phyloP scores from a whole-genome alignment of 2,329 filamentous ascomycete genomes.

The Sordariomycetes sp. region DNA sequence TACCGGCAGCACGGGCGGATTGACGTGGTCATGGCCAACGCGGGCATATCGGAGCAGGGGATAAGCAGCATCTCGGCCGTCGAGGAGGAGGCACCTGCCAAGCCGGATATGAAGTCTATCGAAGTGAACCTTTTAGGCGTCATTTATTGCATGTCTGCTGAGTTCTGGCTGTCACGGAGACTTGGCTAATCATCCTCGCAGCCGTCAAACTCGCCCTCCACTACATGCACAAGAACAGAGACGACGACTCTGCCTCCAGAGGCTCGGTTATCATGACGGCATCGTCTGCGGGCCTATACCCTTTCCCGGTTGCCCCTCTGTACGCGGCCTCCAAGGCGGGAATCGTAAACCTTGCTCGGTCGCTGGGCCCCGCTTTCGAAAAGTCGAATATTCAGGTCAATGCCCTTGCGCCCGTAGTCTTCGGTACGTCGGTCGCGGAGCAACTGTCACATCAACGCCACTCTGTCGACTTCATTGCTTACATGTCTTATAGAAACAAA shows the following conservation, averaged over 20 bases:
- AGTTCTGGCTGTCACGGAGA: neutral
- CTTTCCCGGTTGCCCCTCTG: conserved; percentile 33
- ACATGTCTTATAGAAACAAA: conserved; percentile 23
- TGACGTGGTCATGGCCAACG: conserved; percentile 35
- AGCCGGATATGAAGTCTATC: conserved; percentile 20
- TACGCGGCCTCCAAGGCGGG: conserved; percentile 34
- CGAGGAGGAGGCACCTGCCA: conserved; percentile 15
- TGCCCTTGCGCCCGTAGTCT: conserved; percentile 32
- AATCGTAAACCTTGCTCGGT: conserved; percentile 34
- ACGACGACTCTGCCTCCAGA: conserved; percentile 13
- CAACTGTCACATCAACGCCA: neutral
- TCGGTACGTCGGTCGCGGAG: conserved; percentile 29
- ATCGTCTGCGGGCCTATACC: conserved; percentile 37
- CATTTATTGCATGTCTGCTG: conserved; percentile 26
- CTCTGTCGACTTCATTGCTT: neutral
- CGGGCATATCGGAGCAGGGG: conserved; percentile 29
- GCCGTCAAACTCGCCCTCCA: conserved; percentile 33
- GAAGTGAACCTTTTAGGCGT: conserved; percentile 24
- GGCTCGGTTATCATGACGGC: conserved; percentile 38
- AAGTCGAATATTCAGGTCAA: conserved; percentile 33
- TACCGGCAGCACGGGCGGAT: conserved; percentile 14
- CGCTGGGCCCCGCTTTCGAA: conserved; percentile 23
- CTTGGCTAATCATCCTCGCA: conserved; percentile 9
- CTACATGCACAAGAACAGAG: conserved; percentile 32
- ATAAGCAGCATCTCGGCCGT: conserved; percentile 12